These are phyloP conservation scores for Acanthamoeba triangularis DNA, from an alignment of 208 protist genomes.

Conservation along the genomic window DNA sequence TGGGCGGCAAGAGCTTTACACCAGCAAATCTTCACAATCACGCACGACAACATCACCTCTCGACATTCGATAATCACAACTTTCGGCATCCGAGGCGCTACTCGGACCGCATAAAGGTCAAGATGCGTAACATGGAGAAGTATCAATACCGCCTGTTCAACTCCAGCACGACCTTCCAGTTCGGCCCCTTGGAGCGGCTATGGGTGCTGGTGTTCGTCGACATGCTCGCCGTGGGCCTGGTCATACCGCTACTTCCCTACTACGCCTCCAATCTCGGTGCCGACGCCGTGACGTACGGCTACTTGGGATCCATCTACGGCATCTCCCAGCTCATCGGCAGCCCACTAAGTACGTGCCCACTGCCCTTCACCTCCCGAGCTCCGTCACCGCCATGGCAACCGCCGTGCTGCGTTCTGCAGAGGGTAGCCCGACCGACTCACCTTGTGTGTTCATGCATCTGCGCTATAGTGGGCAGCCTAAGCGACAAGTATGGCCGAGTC, in stretches of 20 bases:
- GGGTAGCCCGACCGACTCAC: neutral
- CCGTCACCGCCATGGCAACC: neutral
- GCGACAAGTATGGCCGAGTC: slow-evolving; percentile 28
- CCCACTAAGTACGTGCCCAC: slow-evolving; percentile 14
- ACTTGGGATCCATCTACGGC: slow-evolving; percentile 41
- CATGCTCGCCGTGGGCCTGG: slow-evolving; percentile 27
- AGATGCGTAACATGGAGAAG: neutral
- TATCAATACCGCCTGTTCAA: neutral
- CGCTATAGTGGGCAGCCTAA: slow-evolving; percentile 8
- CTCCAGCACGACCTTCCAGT: neutral
- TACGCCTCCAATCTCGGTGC: neutral
- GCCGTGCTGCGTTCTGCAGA: neutral
- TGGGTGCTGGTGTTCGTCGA: slow-evolving; percentile 59
- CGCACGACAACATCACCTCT: neutral
- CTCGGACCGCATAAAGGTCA: neutral
- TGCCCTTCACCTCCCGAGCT: neutral
- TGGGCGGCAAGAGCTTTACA: no score
- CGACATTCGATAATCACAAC: no score
- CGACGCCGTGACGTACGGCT: slow-evolving; percentile 34
- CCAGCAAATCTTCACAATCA: neutral
- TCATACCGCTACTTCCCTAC: slow-evolving; percentile 34
- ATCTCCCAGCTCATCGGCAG: slow-evolving; percentile 48
- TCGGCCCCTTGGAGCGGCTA: slow-evolving; percentile 35
- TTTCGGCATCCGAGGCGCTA: neutral
- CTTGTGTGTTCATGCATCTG: neutral